Evolutionary conservation across 495 filamentous ascomycete genomes (phyloP).

Genomic region (Chaetomium fimeti): DNA sequence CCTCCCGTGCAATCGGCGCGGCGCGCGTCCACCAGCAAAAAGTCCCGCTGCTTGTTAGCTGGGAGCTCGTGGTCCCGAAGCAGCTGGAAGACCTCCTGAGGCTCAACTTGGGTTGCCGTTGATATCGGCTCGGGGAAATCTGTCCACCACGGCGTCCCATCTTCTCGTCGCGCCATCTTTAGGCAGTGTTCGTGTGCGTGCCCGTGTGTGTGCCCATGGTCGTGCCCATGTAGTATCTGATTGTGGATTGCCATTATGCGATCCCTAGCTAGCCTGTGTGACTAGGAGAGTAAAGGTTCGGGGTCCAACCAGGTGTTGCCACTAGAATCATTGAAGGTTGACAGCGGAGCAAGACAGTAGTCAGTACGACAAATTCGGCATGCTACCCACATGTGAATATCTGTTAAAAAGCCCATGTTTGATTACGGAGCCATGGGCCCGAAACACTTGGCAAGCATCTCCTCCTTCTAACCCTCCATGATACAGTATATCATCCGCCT

Average conservation of each 20-base stretch:
- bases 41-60: constrained; percentile 15
- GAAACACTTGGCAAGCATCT: not conserved
- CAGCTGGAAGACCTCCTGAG: constrained; percentile 22
- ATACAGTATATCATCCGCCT: not conserved
- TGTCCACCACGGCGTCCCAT: constrained; percentile 47
- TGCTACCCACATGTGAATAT: no score
- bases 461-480: no score
- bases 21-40: constrained; percentile 36
- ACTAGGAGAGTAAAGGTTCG: not conserved
- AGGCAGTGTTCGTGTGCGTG: constrained; percentile 33
- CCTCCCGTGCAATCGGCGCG: constrained; percentile 36
- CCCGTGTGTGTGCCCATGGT: not conserved
- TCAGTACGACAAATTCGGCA: no score
- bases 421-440: not conserved
- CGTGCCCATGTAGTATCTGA: not conserved
- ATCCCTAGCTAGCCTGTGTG: not conserved
- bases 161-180: constrained; percentile 31
- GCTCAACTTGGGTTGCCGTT: constrained; percentile 16
- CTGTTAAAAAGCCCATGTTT: no score
- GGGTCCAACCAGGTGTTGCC: no score
- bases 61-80: constrained; percentile 16
- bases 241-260: constrained; percentile 22
- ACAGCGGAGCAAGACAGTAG: no score
- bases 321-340: no score
- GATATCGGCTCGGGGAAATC: constrained; percentile 35